phyloP scores from a whole-genome alignment of 257 asterid genomes.

The Plectranthus barbatus region DNA sequence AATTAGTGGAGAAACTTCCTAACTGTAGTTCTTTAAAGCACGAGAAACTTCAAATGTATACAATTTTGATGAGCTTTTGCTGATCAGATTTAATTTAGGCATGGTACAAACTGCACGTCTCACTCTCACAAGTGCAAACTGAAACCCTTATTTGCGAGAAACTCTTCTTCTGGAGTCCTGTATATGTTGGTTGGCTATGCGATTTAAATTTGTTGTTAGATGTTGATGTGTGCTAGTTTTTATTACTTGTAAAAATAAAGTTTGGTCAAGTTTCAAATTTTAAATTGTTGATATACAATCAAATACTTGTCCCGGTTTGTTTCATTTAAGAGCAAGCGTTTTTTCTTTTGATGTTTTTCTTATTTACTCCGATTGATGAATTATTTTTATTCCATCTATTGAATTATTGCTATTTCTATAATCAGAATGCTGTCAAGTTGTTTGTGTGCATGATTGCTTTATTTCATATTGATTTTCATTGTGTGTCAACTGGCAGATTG shows the following conservation, averaged over 20 bases:
- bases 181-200: too few relatives aligned
- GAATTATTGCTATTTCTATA: constrained; percentile 1
- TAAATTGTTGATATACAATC: not conserved
- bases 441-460: not conserved
- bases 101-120: too few relatives aligned
- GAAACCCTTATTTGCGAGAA: too few relatives aligned
- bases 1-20: too few relatives aligned
- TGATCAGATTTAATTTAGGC: too few relatives aligned
- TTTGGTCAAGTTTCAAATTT: not conserved
- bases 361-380: too few relatives aligned
- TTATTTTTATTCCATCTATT: too few relatives aligned
- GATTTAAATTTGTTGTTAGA: not conserved
- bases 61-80: too few relatives aligned
- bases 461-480: not conserved
- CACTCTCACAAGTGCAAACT: too few relatives aligned
- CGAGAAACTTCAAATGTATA: too few relatives aligned
- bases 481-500: constrained; percentile 56
- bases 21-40: too few relatives aligned
- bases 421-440: not conserved
- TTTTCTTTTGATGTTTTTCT: not conserved
- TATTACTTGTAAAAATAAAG: not conserved
- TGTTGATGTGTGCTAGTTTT: not conserved
- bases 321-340: not conserved
- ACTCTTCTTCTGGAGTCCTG: too few relatives aligned
- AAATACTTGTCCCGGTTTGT: not conserved